phyloP scores from a whole-genome alignment of 2,329 filamentous ascomycete species.

The Emergomyces orientalis region DNA sequence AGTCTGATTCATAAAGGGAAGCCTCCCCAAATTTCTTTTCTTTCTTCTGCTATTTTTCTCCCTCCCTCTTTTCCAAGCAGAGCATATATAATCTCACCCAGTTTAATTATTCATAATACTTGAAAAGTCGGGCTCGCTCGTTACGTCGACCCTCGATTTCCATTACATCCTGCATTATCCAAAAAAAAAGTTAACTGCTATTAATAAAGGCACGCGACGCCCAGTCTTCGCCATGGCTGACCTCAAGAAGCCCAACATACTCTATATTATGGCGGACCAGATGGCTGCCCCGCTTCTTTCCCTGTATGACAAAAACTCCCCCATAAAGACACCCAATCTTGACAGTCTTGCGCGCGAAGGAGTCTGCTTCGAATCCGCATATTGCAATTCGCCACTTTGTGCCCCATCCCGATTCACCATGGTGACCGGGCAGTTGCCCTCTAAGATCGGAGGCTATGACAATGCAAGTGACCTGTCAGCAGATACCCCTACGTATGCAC shows the following conservation, averaged over 20 bases:
- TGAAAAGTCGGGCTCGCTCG: not conserved
- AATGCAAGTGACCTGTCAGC: slow-evolving; percentile 78
- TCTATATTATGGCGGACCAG: slow-evolving; percentile 97
- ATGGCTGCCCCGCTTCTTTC: slow-evolving; percentile 82
- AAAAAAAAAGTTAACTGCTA: not conserved
- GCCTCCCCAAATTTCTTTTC: not conserved
- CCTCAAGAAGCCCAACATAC: slow-evolving; percentile 58
- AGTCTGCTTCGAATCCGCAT: slow-evolving; percentile 87
- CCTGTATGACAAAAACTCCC: slow-evolving; percentile 80
- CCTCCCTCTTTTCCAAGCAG: not conserved
- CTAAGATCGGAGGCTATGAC: slow-evolving; percentile 85
- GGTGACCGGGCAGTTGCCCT: slow-evolving; percentile 84
- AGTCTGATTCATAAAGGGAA: not conserved
- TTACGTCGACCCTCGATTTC: not conserved
- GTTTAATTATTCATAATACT: not conserved
- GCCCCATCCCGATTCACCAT: slow-evolving; percentile 89
- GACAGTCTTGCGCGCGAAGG: slow-evolving; percentile 71
- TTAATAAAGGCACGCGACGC: not conserved
- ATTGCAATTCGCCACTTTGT: slow-evolving; percentile 88
- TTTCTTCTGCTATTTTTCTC: not conserved
- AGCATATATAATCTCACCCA: not conserved
- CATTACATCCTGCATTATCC: not conserved
- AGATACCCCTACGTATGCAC: slow-evolving; percentile 82
- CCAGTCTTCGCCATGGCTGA: slow-evolving; percentile 8
- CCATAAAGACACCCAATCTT: slow-evolving; percentile 86